Conservation (phyloP, 176 grass and related monocot species). For the Triticum timopheevii region DNA sequence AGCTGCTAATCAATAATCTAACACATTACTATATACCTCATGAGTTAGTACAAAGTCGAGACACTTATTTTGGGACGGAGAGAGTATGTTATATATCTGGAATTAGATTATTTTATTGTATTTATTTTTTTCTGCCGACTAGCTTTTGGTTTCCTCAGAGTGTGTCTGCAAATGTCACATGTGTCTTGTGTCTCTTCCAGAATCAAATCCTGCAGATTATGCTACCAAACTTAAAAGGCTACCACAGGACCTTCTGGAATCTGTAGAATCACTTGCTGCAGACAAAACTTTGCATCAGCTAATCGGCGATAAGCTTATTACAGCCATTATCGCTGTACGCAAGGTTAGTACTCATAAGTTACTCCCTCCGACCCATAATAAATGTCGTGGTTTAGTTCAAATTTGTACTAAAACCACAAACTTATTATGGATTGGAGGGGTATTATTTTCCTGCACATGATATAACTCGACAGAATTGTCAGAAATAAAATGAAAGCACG, state of each 20-base stretch:
- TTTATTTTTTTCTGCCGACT: neutral
- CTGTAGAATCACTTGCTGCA: constrained; percentile 65
- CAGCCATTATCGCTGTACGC: constrained; percentile 65
- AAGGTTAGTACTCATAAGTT: constrained; percentile 45
- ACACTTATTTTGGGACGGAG: no score
- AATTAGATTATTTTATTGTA: neutral
- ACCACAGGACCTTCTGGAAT: constrained; percentile 74
- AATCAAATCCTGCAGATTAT: constrained; percentile 77
- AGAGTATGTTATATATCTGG: neutral
- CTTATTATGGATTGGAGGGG: no score
- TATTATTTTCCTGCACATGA: neutral
- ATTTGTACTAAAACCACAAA: no score
- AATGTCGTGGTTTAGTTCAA: no score
- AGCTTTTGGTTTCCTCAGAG: neutral
- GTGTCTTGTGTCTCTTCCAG: constrained; percentile 34
- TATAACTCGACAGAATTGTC: neutral
- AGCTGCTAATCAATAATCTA: neutral
- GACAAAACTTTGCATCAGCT: constrained; percentile 66
- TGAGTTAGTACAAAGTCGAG: no score
- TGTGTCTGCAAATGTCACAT: constrained; percentile 10
- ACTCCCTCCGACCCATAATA: neutral
- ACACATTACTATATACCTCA: neutral
- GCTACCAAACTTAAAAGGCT: constrained; percentile 70
- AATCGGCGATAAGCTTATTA: constrained; percentile 78
- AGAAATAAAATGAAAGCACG: neutral